These are phyloP conservation scores for Setaria italica DNA, from an alignment of 202 grass and related monocot genomes.

Conservation along the genomic window DNA sequence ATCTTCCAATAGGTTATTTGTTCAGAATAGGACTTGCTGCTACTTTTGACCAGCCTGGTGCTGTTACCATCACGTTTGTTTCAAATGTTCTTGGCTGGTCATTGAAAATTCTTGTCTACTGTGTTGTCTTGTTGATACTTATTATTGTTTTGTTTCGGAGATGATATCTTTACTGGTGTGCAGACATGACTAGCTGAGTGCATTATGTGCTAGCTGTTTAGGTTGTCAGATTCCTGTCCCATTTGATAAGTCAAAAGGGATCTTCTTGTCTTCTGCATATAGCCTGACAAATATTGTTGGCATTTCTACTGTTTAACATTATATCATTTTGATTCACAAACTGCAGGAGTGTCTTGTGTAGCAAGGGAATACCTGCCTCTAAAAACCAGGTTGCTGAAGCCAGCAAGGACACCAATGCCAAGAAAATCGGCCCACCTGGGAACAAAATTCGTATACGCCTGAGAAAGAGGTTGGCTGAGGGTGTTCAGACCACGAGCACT, in stretches of 20 bases:
- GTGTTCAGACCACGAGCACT: not conserved
- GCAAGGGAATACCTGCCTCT: constrained; percentile 36
- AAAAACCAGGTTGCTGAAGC: constrained; percentile 40
- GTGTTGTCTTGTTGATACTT: not conserved
- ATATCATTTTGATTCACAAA: constrained; percentile 23
- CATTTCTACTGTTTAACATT: constrained; percentile 23
- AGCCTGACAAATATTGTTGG: constrained; percentile 6
- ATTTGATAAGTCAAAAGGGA: constrained; percentile 19
- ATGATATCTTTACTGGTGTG: not conserved
- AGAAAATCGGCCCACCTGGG: constrained; percentile 6
- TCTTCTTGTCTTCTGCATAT: constrained; percentile 19
- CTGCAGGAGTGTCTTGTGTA: constrained; percentile 31
- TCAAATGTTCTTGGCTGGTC: not conserved
- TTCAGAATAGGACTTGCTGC: not conserved
- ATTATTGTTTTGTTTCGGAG: not conserved
- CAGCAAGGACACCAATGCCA: constrained; percentile 32
- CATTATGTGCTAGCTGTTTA: not conserved
- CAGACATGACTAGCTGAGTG: not conserved
- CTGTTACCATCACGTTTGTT: not conserved
- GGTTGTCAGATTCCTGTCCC: not conserved
- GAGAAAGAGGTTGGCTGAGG: constrained; percentile 31
- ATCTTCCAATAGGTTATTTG: not conserved
- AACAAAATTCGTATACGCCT: constrained; percentile 47
- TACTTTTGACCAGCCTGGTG: not conserved
- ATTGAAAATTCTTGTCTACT: not conserved